These are phyloP conservation scores for Eustoma russellianum DNA, from an alignment of 257 asterid genomes.

Conservation along the genomic window DNA sequence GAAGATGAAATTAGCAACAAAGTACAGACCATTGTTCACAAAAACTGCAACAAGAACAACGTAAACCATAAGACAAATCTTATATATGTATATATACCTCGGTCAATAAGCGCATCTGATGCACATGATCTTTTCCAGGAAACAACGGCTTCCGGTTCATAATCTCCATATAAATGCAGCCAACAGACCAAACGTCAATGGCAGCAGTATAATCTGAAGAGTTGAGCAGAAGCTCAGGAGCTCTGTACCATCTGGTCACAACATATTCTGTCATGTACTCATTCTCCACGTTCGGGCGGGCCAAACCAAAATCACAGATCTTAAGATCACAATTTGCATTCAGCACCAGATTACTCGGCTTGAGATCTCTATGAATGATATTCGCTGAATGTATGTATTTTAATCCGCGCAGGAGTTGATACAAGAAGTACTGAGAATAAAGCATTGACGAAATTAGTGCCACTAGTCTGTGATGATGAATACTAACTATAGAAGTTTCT, in stretches of 20 bases:
- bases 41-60: too few relatives aligned
- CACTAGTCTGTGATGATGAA: too few relatives aligned
- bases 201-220: constrained; percentile 87
- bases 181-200: constrained; percentile 96
- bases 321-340: constrained; percentile 92
- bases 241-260: constrained; percentile 99
- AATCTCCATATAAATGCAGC: constrained; percentile 96
- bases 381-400: constrained; percentile 93
- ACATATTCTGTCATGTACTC: constrained; percentile 97
- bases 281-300: constrained; percentile 68
- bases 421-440: constrained; percentile 75
- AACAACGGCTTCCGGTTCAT: constrained; percentile 84
- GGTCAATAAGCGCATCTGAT: constrained; percentile 78
- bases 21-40: too few relatives aligned
- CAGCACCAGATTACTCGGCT: constrained; percentile 85
- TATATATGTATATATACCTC: constrained; percentile 29
- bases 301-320: constrained; percentile 94
- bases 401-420: constrained; percentile 84
- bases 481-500: too few relatives aligned
- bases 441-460: neutral
- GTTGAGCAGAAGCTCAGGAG: constrained; percentile 80
- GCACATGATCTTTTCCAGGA: constrained; percentile 96
- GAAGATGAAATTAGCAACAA: neutral
- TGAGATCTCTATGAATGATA: constrained; percentile 83
- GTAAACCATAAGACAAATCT: too few relatives aligned